Conservation (phyloP, 1,284 basidiomycete species). For the Sporisorium exsertum region DNA sequence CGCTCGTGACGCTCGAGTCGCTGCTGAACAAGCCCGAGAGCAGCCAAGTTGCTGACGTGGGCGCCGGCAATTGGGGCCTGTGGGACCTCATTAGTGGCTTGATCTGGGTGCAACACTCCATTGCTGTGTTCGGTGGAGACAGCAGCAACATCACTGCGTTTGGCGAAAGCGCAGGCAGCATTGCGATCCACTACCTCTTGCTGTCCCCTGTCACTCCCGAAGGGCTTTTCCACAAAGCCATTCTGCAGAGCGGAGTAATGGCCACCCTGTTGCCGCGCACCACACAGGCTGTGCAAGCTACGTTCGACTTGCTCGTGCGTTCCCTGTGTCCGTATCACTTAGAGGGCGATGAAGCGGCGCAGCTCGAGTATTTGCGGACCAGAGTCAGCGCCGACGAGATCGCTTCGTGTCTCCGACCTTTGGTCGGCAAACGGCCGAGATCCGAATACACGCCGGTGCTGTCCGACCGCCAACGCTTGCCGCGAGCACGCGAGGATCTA, state of each 20-base stretch:
- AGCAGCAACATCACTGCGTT: slow-evolving; percentile 71
- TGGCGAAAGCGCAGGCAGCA: slow-evolving; percentile 61
- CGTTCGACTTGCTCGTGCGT: slow-evolving; percentile 33
- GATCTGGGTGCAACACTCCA: slow-evolving; percentile 76
- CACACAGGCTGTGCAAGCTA: slow-evolving; percentile 41
- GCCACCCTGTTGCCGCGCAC: slow-evolving; percentile 44
- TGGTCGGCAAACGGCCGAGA: slow-evolving; percentile 42
- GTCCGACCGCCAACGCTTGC: slow-evolving; percentile 6
- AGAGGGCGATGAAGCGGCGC: slow-evolving; percentile 25
- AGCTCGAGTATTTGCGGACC: slow-evolving; percentile 38
- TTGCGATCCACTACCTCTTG: slow-evolving; percentile 49
- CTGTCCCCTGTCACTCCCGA: slow-evolving; percentile 24
- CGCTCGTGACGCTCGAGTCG: slow-evolving; percentile 21
- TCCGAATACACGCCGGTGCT: slow-evolving; percentile 34
- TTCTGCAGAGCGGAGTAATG: slow-evolving; percentile 46
- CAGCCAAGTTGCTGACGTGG: not conserved
- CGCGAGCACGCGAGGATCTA: slow-evolving; percentile 27
- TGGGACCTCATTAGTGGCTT: slow-evolving; percentile 75
- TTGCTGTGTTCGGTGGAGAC: slow-evolving; percentile 77
- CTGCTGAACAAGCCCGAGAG: slow-evolving; percentile 14
- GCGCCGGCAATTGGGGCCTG: slow-evolving; percentile 74
- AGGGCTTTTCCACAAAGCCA: slow-evolving; percentile 46
- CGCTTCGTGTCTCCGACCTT: slow-evolving; percentile 13
- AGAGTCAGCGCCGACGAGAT: slow-evolving; percentile 38
- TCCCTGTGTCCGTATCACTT: slow-evolving; percentile 28